These are phyloP conservation scores for Physcomitrellopsis africana DNA, from an alignment of 225 moss, liverwort and hornwort species.

Conservation along the genomic window DNA sequence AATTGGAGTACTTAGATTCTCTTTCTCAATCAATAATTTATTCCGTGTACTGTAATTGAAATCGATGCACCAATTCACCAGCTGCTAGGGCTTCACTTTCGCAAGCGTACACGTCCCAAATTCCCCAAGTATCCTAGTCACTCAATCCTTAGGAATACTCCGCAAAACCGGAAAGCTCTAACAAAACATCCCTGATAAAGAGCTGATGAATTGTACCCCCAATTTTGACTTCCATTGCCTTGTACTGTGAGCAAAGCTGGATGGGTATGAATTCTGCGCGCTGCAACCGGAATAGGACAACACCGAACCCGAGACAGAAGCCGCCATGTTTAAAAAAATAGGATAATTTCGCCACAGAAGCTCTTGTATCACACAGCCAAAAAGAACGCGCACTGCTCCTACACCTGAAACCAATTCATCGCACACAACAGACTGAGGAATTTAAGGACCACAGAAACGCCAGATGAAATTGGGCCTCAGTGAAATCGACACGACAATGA, in stretches of 20 bases:
- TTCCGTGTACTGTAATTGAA: neutral
- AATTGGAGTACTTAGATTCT: conserved; percentile 7
- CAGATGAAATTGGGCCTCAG: neutral
- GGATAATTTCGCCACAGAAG: neutral
- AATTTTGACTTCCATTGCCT: conserved; percentile 22
- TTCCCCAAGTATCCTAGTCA: neutral
- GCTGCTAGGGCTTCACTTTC: neutral
- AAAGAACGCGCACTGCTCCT: neutral
- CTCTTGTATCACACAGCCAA: neutral
- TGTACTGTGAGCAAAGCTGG: conserved; percentile 9
- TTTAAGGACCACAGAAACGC: conserved; percentile 1
- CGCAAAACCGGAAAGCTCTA: neutral
- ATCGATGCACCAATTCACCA: neutral
- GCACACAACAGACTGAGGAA: neutral
- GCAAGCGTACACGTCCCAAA: neutral
- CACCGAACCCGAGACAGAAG: conserved; percentile 38
- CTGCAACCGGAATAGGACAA: conserved; percentile 24
- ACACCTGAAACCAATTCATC: conserved; percentile 18
- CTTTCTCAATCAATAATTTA: neutral
- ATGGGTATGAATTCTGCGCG: conserved; percentile 19
- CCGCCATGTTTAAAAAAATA: conserved; percentile 35
- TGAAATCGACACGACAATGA: neutral
- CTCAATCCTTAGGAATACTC: neutral
- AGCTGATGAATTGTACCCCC: conserved; percentile 24
- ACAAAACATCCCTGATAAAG: neutral